A percentile compares a stretch with the other conserved stretches of the same genome.
Evolutionary conservation across 768 basidiomycete genomes (phyloP).

Genomic region (Hortiboletus flavorubellus): DNA sequence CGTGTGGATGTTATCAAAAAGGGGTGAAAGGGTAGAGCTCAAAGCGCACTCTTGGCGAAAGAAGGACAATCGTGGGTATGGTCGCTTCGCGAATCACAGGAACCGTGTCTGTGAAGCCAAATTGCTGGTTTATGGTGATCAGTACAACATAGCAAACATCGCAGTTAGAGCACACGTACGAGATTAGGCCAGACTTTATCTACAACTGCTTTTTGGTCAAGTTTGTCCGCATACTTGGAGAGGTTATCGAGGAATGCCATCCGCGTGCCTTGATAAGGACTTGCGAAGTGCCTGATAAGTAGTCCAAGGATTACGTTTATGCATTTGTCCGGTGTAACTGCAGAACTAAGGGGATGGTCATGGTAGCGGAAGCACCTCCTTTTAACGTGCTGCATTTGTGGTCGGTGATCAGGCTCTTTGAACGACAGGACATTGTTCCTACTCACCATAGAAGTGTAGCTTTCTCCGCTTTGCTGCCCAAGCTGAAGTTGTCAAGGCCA

Average conservation of each 20-base stretch:
- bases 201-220: constrained; percentile 80
- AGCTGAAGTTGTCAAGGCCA: constrained; percentile 80
- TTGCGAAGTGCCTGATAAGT: constrained; percentile 79
- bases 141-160: background rate
- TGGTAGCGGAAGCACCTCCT: constrained; percentile 72
- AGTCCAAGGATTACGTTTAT: constrained; percentile 65
- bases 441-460: constrained; percentile 61
- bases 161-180: constrained; percentile 37
- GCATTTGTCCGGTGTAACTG: constrained; percentile 75
- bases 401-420: background rate
- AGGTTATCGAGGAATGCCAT: constrained; percentile 92
- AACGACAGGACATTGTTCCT: background rate
- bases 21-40: background rate
- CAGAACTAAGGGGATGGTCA: constrained; percentile 80
- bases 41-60: constrained; percentile 73
- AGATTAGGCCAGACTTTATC: constrained; percentile 94
- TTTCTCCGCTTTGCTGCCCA: constrained; percentile 82
- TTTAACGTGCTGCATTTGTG: constrained; percentile 60
- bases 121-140: constrained; percentile 56
- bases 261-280: constrained; percentile 87
- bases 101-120: constrained; percentile 93
- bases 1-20: background rate
- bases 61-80: constrained; percentile 76
- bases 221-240: constrained; percentile 76
- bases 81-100: constrained; percentile 94